These are phyloP conservation scores for Raphanus raphanistrum DNA, from an alignment of 345 rosid species.

Conservation along the genomic window DNA sequence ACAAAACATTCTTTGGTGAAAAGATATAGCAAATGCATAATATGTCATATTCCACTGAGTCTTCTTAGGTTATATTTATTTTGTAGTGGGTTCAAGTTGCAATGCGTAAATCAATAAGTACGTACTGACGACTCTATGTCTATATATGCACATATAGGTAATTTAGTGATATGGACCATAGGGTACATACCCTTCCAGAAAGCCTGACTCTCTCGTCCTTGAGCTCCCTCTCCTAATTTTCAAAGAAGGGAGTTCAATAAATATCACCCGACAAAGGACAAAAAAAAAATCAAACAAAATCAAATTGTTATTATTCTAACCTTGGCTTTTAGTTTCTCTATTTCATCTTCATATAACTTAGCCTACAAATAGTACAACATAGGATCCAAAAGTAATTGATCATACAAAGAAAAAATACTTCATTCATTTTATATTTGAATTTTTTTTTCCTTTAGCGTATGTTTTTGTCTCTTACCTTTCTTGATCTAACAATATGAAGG, in stretches of 20 bases:
- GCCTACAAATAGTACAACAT: slow-evolving; percentile 38
- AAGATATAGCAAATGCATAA: not conserved
- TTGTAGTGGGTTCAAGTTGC: slow-evolving; percentile 14
- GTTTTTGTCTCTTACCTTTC: slow-evolving; percentile 48
- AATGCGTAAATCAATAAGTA: not conserved
- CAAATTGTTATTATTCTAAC: slow-evolving; percentile 31
- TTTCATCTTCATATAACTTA: slow-evolving; percentile 47
- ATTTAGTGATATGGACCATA: slow-evolving; percentile 10
- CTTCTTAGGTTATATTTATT: not conserved
- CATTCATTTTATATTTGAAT: not conserved
- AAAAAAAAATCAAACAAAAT: not conserved
- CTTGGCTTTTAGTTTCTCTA: slow-evolving; percentile 49
- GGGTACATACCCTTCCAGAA: slow-evolving; percentile 40
- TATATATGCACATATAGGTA: not conserved
- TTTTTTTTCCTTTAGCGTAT: not conserved
- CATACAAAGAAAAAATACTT: not conserved
- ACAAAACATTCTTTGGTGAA: not conserved
- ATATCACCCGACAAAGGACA: not conserved
- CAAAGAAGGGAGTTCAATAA: not conserved
- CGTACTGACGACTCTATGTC: not conserved
- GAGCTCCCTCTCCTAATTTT: slow-evolving; percentile 50
- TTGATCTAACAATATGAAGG: slow-evolving; percentile 50
- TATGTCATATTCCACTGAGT: not conserved
- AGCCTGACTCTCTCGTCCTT: slow-evolving; percentile 51
- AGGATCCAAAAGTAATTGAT: not conserved